phyloP scores from a whole-genome alignment of 108 stramenopile species.

The Cyclostephanos invisitatus region DNA sequence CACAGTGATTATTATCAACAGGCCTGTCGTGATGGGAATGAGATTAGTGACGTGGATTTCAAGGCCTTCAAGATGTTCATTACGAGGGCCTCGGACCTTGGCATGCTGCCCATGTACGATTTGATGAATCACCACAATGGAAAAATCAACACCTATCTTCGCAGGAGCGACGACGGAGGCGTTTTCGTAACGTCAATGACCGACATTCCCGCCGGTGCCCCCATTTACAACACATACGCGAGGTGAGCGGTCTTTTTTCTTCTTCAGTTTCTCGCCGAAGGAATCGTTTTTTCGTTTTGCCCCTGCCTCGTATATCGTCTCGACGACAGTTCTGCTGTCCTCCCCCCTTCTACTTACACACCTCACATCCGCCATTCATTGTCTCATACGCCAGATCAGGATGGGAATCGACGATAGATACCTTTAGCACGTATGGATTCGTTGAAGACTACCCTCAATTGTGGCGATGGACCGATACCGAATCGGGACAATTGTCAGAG shows the following conservation, averaged over 20 bases:
- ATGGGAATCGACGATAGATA: constrained; percentile 28
- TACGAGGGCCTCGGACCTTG: constrained; percentile 39
- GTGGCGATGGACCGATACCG: constrained; percentile 35
- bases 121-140: constrained; percentile 56
- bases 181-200: constrained; percentile 28
- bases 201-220: constrained; percentile 28
- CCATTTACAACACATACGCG: constrained; percentile 46
- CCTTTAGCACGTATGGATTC: constrained; percentile 47
- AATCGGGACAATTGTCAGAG: not conserved
- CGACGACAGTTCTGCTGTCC: too few species aligned
- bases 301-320: too few species aligned
- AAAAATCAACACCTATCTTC: constrained; percentile 36
- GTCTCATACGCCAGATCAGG: constrained; percentile 41
- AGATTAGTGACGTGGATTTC: constrained; percentile 7
- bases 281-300: too few species aligned
- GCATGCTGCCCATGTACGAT: constrained; percentile 44
- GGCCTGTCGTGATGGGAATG: not conserved
- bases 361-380: too few species aligned
- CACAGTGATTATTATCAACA: constrained; percentile 27
- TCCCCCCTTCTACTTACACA: too few species aligned
- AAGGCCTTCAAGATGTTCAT: constrained; percentile 35
- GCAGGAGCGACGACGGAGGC: constrained; percentile 26
- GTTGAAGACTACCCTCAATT: constrained; percentile 51
- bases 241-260: too few species aligned
- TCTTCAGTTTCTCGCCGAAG: too few species aligned